Evolutionary conservation across 441 rosid species (phyloP).

Genomic region (Populus trichocarpa): DNA sequence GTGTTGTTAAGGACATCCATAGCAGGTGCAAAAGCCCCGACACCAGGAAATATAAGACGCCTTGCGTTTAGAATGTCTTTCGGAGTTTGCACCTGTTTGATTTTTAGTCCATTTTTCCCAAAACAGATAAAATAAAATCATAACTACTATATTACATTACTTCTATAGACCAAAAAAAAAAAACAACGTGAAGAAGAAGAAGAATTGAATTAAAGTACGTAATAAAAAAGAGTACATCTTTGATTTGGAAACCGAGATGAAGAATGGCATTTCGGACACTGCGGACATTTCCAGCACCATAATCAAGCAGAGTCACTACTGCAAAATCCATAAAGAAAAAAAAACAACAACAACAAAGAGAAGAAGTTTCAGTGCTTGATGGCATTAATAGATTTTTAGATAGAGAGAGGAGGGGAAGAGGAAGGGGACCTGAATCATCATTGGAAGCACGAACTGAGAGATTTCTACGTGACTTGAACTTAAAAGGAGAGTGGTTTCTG

Average conservation of each 20-base stretch:
- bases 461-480: conserved; percentile 11
- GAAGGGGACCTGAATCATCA: conserved; percentile 11
- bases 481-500: neutral
- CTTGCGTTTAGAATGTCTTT: conserved; percentile 72
- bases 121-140: neutral
- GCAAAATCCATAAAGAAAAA: neutral
- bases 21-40: conserved; percentile 92
- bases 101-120: neutral
- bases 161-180: neutral
- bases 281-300: conserved; percentile 95
- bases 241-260: conserved; percentile 67
- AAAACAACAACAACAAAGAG: neutral
- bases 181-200: neutral
- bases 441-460: conserved; percentile 18
- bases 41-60: conserved; percentile 89
- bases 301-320: conserved; percentile 88
- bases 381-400: no score
- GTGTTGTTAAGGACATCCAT: conserved; percentile 82
- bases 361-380: neutral
- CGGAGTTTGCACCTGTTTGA: conserved; percentile 67
- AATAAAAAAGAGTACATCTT: conserved; percentile 45
- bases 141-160: neutral
- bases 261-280: conserved; percentile 87
- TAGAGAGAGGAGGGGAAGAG: neutral
- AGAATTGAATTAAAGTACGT: neutral